Evolutionary conservation across 1,284 basidiomycete species (phyloP).

Genomic region (Pyrrhoderma noxium): DNA sequence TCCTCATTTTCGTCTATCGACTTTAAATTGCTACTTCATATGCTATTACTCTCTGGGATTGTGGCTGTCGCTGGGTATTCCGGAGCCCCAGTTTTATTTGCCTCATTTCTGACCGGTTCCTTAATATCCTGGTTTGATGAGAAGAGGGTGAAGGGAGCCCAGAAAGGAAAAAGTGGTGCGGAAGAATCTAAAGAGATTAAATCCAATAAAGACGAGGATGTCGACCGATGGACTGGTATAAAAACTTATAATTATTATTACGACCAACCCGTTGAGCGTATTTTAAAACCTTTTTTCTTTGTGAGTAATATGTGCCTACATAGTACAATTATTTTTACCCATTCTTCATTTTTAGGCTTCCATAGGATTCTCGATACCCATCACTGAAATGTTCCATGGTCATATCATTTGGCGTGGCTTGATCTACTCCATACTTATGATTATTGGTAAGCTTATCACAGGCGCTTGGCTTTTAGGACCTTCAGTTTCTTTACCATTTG

Average conservation of each 20-base stretch:
- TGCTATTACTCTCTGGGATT: background rate
- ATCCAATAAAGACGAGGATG: too few species aligned
- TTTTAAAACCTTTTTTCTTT: conserved; percentile 49
- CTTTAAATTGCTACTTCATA: too few species aligned
- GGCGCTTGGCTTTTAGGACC: background rate
- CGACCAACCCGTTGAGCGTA: conserved; percentile 27
- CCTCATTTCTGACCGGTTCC: conserved; percentile 25
- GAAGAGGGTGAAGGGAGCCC: too few species aligned
- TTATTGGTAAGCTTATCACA: conserved; percentile 32
- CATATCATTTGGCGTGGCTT: conserved; percentile 44
- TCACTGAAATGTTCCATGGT: conserved; percentile 39
- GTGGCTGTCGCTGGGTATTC: conserved; percentile 16
- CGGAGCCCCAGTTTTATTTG: conserved; percentile 26
- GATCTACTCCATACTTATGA: conserved; percentile 42
- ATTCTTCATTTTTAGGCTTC: too few species aligned
- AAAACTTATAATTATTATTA: conserved; percentile 28
- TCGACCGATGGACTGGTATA: conserved; percentile 20
- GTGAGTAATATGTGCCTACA: too few species aligned
- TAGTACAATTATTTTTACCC: too few species aligned
- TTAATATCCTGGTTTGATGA: too few species aligned
- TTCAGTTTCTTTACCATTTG: too few species aligned
- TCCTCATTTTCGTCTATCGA: too few species aligned
- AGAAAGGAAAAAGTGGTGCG: too few species aligned
- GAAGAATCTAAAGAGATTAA: too few species aligned
- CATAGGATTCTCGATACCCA: conserved; percentile 48